Evolutionary conservation across 768 basidiomycete species (phyloP).

Genomic region (Hygrocybe punicea): DNA sequence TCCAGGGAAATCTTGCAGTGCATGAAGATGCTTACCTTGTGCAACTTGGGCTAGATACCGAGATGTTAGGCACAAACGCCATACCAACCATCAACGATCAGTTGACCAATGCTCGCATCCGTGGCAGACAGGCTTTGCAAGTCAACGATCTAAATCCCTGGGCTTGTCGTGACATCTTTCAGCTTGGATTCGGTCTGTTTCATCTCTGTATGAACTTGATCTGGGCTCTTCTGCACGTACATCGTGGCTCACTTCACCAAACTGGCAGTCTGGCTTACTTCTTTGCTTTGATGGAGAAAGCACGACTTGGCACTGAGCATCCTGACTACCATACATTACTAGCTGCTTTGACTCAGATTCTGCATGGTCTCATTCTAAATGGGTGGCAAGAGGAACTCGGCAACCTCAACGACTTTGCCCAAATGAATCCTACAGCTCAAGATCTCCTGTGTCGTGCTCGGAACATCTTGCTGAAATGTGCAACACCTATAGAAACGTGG

Average conservation of each 20-base stretch:
- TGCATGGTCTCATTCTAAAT: slow-evolving; percentile 32
- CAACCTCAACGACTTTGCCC: neutral
- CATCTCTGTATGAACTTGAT: slow-evolving; percentile 35
- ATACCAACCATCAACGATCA: no score
- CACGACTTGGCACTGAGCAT: slow-evolving; percentile 27
- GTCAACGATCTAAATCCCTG: slow-evolving; percentile 20
- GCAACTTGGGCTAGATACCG: slow-evolving; percentile 15
- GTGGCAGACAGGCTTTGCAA: slow-evolving; percentile 8
- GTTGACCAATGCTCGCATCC: no score
- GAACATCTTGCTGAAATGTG: neutral
- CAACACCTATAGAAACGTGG: neutral
- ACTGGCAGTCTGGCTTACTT: slow-evolving; percentile 28
- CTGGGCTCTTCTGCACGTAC: slow-evolving; percentile 28
- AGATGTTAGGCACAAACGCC: slow-evolving; percentile 12
- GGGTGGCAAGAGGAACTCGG: slow-evolving; percentile 24
- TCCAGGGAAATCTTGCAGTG: slow-evolving; percentile 25
- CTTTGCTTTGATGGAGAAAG: slow-evolving; percentile 32
- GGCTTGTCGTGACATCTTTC: slow-evolving; percentile 20
- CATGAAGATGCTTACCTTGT: slow-evolving; percentile 25
- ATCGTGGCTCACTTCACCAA: slow-evolving; percentile 24
- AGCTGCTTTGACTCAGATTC: slow-evolving; percentile 27
- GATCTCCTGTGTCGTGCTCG: neutral
- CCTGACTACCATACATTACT: slow-evolving; percentile 36
- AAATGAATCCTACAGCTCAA: neutral
- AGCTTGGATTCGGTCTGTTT: slow-evolving; percentile 30